Evolutionary conservation across 345 rosid species (phyloP), one percentile per base, ranked within the genome.

Genomic region (Alliaria petiolata): DNA sequence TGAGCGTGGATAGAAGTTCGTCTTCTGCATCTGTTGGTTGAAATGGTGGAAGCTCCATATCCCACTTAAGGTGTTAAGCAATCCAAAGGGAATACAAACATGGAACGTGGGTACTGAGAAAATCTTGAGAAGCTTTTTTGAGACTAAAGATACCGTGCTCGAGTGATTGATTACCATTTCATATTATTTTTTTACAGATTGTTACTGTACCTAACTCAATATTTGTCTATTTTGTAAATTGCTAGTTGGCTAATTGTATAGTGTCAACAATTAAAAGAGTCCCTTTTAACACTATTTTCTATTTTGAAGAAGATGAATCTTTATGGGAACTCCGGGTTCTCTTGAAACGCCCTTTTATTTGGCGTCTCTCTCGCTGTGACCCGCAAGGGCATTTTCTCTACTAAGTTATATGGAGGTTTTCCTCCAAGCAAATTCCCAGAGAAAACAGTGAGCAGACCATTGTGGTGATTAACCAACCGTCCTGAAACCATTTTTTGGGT

Each of bases 111-210:
- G 4, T 26, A 57, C 69, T 43, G 36, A 61, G 42, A 60, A 52
- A 11, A 35, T 52, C 62, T 60, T 58, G 44, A 52, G 62, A 42
- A 60, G 6, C 1, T 50, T 2, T 26, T 14, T 47, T 46, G 66
- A 45, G 25, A 40, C 63, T 36, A n/a, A 31, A 34, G 57, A 53
- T 3, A 49, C 47, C 7, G 45, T 40, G 36, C 12, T 49, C 73
- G 67, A 72, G 78, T 74, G 78, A 67, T 67, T 42, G 49, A n/a
- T 47, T 49, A 46, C 28, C 44, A 49, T 47, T 39, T 20, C 39
- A 20, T 47, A 54, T 50, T 67, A n/a, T 6, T 34, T 55, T 26
- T 45, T 26, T 53, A 69, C 65, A 54, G 46, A 69, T 33, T 31
- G 67, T 54, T 64, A 68, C n/a, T 61, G 67, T 58, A 57, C 5